Conservation (phyloP, 1,284 basidiomycete species). For the Ganoderma multipileum region DNA sequence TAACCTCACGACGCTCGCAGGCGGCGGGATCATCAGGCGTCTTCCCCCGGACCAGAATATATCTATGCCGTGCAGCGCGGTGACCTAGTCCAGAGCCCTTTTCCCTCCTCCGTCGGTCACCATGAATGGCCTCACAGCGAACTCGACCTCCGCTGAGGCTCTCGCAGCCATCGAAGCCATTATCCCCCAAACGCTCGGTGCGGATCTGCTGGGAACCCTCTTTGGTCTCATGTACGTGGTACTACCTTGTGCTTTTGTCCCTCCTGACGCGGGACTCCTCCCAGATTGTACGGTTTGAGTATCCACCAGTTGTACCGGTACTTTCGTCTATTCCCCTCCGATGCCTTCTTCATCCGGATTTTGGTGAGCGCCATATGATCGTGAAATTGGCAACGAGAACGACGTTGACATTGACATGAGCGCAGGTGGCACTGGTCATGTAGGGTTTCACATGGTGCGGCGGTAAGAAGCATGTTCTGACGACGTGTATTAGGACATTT, state of each 20-base stretch:
- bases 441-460: not conserved
- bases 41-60: not conserved
- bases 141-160: not conserved
- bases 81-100: not conserved
- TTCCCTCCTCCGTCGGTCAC: not conserved
- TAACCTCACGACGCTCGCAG: not conserved
- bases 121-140: not conserved
- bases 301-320: slow-evolving; percentile 5
- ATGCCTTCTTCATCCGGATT: not conserved
- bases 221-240: slow-evolving; percentile 4
- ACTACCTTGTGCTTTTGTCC: not conserved
- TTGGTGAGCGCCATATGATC: slow-evolving; percentile 1
- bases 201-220: not conserved
- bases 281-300: slow-evolving; percentile 1
- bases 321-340: not conserved
- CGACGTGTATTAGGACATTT: not conserved
- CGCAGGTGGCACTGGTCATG: slow-evolving; percentile 5
- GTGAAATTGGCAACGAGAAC: not conserved
- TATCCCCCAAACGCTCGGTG: not conserved
- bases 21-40: slow-evolving; percentile 1
- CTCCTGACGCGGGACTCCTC: not conserved
- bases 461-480: not conserved
- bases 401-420: not conserved
- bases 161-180: not conserved
- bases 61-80: not conserved